Percentiles rank a stretch among this genome's conserved stretches.
These are phyloP conservation scores for Colletotrichum lentis DNA, from an alignment of 2,329 filamentous ascomycete genomes.

Conservation along the genomic window DNA sequence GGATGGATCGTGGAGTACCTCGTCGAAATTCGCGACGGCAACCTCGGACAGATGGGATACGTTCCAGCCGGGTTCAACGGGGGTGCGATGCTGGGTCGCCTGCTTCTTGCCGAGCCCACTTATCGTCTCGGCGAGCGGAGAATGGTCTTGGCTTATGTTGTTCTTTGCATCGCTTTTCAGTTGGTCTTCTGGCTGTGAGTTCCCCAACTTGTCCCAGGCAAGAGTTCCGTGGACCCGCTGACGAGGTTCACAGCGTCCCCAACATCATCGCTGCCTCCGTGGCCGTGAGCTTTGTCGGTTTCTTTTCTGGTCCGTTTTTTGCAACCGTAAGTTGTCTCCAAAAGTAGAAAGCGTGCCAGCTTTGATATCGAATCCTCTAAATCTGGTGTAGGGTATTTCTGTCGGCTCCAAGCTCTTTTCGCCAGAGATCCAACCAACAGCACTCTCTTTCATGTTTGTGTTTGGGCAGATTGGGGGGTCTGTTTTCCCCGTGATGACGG, in stretches of 20 bases:
- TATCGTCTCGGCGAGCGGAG: slow-evolving; percentile 65
- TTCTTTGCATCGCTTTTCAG: slow-evolving; percentile 62
- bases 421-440: slow-evolving; percentile 47
- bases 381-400: slow-evolving; percentile 56
- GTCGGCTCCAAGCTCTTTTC: slow-evolving; percentile 62
- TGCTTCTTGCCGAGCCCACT: slow-evolving; percentile 66
- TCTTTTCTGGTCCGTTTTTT: slow-evolving; percentile 67
- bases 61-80: slow-evolving; percentile 68
- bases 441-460: slow-evolving; percentile 62
- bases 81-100: slow-evolving; percentile 63
- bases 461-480: slow-evolving; percentile 64
- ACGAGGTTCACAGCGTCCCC: slow-evolving; percentile 46
- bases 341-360: neutral
- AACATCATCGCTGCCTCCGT: slow-evolving; percentile 61
- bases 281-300: slow-evolving; percentile 62
- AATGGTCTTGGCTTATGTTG: slow-evolving; percentile 64
- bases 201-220: neutral
- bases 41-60: slow-evolving; percentile 66
- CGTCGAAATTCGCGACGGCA: slow-evolving; percentile 65
- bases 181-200: slow-evolving; percentile 67
- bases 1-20: slow-evolving; percentile 74
- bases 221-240: neutral
- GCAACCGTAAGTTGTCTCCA: slow-evolving; percentile 54
- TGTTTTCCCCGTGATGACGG: slow-evolving; percentile 64
- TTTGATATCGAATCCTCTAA: neutral